phyloP scores from a whole-genome alignment of 2,329 filamentous ascomycete species.

The Verticillium longisporum region DNA sequence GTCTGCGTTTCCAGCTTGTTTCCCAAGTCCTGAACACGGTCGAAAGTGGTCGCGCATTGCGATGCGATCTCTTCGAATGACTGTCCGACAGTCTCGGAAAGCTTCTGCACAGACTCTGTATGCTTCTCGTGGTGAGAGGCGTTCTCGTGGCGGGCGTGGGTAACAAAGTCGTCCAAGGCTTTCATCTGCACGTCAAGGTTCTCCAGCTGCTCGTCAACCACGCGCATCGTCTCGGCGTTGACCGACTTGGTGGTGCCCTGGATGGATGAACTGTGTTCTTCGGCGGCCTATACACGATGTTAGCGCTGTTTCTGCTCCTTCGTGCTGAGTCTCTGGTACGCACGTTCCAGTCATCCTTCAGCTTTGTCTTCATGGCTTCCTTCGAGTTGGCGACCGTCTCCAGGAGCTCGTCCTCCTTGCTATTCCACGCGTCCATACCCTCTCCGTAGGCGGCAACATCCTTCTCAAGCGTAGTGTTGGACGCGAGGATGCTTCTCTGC shows the following conservation, averaged over 20 bases:
- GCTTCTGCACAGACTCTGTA: conserved; percentile 52
- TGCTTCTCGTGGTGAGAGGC: conserved; percentile 68
- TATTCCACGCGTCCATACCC: conserved; percentile 69
- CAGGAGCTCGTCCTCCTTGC: conserved; percentile 61
- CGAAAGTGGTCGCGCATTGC: conserved; percentile 63
- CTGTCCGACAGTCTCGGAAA: conserved; percentile 62
- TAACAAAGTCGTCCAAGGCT: conserved; percentile 84
- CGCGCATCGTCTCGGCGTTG: conserved; percentile 81
- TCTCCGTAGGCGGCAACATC: conserved; percentile 60
- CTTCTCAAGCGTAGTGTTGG: conserved; percentile 58
- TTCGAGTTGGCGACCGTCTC: conserved; percentile 66
- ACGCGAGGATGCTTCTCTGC: conserved; percentile 56
- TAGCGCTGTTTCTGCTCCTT: conserved; percentile 17
- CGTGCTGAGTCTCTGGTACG: conserved; percentile 43
- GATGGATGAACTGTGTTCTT: conserved; percentile 75
- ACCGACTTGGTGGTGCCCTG: conserved; percentile 79
- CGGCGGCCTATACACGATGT: conserved; percentile 50
- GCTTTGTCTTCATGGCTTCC: conserved; percentile 70
- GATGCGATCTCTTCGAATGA: conserved; percentile 66
- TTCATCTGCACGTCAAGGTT: conserved; percentile 86
- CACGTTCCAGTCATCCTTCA: conserved; percentile 82
- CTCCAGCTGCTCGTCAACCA: conserved; percentile 81
- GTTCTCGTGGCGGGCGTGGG: conserved; percentile 74
- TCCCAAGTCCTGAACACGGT: conserved; percentile 62
- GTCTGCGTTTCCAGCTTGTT: conserved; percentile 59